phyloP scores from a whole-genome alignment of 2,329 filamentous ascomycete species.

The Apiospora kogelbergensis region DNA sequence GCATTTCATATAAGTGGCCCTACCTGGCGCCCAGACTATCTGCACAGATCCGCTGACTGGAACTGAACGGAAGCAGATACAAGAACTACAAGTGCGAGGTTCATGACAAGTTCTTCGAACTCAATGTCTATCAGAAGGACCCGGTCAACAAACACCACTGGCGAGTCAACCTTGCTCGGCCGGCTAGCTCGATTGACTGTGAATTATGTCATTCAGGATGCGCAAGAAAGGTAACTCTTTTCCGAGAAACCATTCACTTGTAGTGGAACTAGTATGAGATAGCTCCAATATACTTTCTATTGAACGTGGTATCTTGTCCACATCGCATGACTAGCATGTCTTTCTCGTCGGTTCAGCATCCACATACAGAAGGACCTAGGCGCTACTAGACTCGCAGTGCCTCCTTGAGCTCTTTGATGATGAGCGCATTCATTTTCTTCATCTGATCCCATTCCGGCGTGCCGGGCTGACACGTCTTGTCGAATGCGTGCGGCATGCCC shows the following conservation, averaged over 20 bases:
- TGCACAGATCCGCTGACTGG: background rate
- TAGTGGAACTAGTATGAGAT: background rate
- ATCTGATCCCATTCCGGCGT: slow-evolving; percentile 11
- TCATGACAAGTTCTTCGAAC: too few relatives aligned
- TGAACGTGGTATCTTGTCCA: too few relatives aligned
- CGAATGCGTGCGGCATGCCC: slow-evolving; percentile 15
- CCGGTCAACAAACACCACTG: too few relatives aligned
- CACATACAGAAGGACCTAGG: background rate
- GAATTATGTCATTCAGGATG: background rate
- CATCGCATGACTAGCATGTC: too few relatives aligned
- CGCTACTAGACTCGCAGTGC: background rate
- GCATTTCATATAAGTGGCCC: background rate
- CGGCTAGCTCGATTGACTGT: too few relatives aligned
- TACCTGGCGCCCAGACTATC: background rate
- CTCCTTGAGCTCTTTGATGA: slow-evolving; percentile 6
- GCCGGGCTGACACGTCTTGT: slow-evolving; percentile 13
- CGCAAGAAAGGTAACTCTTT: background rate
- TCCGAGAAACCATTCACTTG: background rate
- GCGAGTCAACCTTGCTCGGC: too few relatives aligned
- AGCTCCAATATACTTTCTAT: too few relatives aligned
- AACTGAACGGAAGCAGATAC: background rate
- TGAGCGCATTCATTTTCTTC: slow-evolving; percentile 9
- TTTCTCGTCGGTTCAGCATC: background rate
- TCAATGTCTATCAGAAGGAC: too few relatives aligned
- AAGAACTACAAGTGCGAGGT: too few relatives aligned